These are phyloP conservation scores for Rhodofomes roseus DNA, from an alignment of 1,284 basidiomycete species.

Conservation along the genomic window DNA sequence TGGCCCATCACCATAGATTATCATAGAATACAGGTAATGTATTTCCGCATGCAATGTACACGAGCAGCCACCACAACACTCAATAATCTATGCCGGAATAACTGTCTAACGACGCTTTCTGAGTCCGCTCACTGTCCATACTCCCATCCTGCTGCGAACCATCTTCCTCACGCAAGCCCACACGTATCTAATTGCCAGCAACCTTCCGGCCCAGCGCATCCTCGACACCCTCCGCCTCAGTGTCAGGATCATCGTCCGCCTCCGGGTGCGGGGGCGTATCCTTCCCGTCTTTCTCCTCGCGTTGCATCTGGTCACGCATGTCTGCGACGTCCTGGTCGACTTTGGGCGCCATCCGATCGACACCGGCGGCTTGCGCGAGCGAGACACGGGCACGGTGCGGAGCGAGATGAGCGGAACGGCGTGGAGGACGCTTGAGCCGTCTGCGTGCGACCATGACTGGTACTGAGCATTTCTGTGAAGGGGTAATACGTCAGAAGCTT, in stretches of 20 bases:
- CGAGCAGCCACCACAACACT: neutral
- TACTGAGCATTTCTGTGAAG: slow-evolving; percentile 53
- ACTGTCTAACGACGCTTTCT: neutral
- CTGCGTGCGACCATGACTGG: slow-evolving; percentile 69
- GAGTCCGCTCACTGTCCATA: neutral
- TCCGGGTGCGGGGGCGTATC: slow-evolving; percentile 1
- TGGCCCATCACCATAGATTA: no score
- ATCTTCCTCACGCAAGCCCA: no score
- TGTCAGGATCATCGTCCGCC: slow-evolving; percentile 14
- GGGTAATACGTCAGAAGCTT: neutral
- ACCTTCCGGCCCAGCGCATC: slow-evolving; percentile 9
- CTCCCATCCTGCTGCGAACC: no score
- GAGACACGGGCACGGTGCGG: slow-evolving; percentile 62
- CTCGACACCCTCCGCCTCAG: slow-evolving; percentile 17
- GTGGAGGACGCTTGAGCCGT: slow-evolving; percentile 46
- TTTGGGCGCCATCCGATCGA: slow-evolving; percentile 74
- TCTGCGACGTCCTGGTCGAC: slow-evolving; percentile 71
- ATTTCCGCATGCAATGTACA: neutral
- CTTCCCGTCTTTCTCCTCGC: slow-evolving; percentile 42
- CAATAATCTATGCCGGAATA: neutral
- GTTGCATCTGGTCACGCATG: slow-evolving; percentile 66
- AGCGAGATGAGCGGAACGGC: slow-evolving; percentile 36
- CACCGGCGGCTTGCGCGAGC: slow-evolving; percentile 70
- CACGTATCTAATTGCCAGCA: neutral
- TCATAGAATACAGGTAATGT: neutral